Evolutionary conservation across 345 rosid genomes (phyloP).

Genomic region (Brassica rapa): DNA sequence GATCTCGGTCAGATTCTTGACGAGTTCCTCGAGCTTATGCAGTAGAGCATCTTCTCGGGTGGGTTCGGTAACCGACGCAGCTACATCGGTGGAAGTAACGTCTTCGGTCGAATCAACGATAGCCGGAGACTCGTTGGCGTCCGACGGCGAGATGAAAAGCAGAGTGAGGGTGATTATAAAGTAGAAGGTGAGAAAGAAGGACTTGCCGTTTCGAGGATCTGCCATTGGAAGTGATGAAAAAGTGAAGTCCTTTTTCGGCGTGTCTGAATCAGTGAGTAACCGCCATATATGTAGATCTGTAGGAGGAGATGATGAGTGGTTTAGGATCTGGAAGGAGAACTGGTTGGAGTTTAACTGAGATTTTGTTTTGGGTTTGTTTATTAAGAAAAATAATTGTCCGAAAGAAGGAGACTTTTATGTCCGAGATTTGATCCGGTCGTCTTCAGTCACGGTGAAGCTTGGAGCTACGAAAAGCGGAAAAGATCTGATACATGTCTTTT

Average conservation of each 20-base stretch:
- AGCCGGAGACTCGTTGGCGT: slow-evolving; percentile 31
- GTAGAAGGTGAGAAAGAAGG: slow-evolving; percentile 38
- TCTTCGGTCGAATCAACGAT: slow-evolving; percentile 28
- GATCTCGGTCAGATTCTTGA: slow-evolving; percentile 62
- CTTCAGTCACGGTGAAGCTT: slow-evolving; percentile 28
- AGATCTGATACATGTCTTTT: background rate
- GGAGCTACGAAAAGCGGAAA: background rate
- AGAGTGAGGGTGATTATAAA: slow-evolving; percentile 27
- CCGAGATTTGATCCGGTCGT: slow-evolving; percentile 25
- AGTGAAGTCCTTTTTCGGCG: background rate
- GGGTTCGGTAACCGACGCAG: slow-evolving; percentile 27
- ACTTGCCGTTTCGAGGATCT: slow-evolving; percentile 61
- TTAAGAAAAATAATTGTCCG: background rate
- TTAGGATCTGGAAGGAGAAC: slow-evolving; percentile 42
- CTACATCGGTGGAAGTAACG: slow-evolving; percentile 23
- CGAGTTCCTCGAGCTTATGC: slow-evolving; percentile 65
- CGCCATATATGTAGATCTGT: slow-evolving; percentile 37
- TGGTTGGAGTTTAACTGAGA: slow-evolving; percentile 32
- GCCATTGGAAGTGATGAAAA: slow-evolving; percentile 46
- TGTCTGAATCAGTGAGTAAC: slow-evolving; percentile 42
- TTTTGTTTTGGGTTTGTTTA: background rate
- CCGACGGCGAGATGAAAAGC: slow-evolving; percentile 45
- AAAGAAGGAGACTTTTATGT: slow-evolving; percentile 10
- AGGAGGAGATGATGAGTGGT: slow-evolving; percentile 4
- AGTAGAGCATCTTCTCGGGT: slow-evolving; percentile 43